These are phyloP conservation scores for Verticillium isaacii DNA, from an alignment of 2,329 filamentous ascomycete genomes.

Conservation along the genomic window DNA sequence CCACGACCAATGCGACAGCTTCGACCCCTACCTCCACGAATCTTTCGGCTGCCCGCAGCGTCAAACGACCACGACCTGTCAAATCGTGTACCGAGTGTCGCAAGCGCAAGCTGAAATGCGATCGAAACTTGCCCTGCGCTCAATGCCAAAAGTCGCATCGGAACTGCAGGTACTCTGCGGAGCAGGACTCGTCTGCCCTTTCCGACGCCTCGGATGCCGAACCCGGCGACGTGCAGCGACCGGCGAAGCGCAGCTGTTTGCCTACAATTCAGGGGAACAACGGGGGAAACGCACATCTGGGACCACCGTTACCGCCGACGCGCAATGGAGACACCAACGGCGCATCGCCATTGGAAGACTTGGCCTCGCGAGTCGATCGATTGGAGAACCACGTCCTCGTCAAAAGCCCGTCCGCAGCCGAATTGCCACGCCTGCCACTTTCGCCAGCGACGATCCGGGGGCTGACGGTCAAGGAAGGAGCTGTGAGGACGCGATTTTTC, in stretches of 20 bases:
- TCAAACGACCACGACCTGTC: slow-evolving; percentile 49
- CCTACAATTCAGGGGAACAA: slow-evolving; percentile 4
- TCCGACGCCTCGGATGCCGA: slow-evolving; percentile 46
- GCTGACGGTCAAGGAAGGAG: slow-evolving; percentile 42
- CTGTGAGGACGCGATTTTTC: slow-evolving; percentile 43
- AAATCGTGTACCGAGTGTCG: slow-evolving; percentile 54
- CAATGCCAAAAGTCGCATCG: slow-evolving; percentile 55
- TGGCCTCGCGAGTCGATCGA: slow-evolving; percentile 45
- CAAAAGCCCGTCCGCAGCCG: slow-evolving; percentile 33
- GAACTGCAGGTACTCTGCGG: slow-evolving; percentile 46
- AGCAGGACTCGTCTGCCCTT: slow-evolving; percentile 39
- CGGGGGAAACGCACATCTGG: slow-evolving; percentile 3
- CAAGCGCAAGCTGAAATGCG: slow-evolving; percentile 53
- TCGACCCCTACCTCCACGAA: not conserved
- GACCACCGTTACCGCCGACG: slow-evolving; percentile 2
- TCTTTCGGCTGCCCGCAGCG: slow-evolving; percentile 29
- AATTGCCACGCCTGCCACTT: slow-evolving; percentile 23
- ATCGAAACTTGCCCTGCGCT: slow-evolving; percentile 50
- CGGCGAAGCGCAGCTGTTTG: slow-evolving; percentile 33
- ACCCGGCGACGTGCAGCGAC: slow-evolving; percentile 24
- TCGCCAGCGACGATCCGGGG: slow-evolving; percentile 42
- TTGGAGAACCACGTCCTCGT: slow-evolving; percentile 46
- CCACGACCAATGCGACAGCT: not conserved
- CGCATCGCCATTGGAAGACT: slow-evolving; percentile 37
- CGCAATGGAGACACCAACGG: slow-evolving; percentile 24